Conservation (phyloP, 176 grass and related monocot genomes). For the Alopecurus myosuroides region DNA sequence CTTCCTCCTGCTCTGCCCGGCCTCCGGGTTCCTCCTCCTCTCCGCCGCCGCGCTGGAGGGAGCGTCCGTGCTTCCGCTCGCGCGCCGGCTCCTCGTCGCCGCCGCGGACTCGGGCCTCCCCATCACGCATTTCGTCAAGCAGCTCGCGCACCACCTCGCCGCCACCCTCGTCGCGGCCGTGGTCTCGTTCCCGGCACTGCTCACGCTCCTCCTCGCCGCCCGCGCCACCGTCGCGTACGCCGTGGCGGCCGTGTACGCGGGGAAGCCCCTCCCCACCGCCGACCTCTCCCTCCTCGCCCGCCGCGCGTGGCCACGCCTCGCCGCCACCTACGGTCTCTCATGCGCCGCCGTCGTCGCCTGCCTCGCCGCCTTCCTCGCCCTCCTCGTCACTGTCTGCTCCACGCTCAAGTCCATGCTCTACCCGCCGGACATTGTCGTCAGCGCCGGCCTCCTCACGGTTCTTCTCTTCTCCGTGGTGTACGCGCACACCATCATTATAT, state of each 20-base stretch:
- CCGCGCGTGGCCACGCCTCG: conserved; percentile 66
- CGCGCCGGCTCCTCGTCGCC: conserved; percentile 46
- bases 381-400: conserved; percentile 68
- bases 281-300: conserved; percentile 49
- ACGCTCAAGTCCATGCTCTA: conserved; percentile 60
- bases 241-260: conserved; percentile 68
- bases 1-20: conserved; percentile 86
- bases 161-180: conserved; percentile 57
- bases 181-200: conserved; percentile 58
- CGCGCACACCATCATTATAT: conserved; percentile 74
- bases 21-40: conserved; percentile 67
- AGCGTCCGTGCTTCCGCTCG: conserved; percentile 39
- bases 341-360: conserved; percentile 51
- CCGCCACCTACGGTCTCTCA: conserved; percentile 54
- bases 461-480: conserved; percentile 76
- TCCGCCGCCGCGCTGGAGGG: conserved; percentile 54
- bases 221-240: conserved; percentile 60
- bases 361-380: conserved; percentile 57
- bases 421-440: conserved; percentile 75
- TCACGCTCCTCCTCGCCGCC: conserved; percentile 73
- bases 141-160: conserved; percentile 71
- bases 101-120: conserved; percentile 60
- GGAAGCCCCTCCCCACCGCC: conserved; percentile 35
- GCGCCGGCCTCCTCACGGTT: conserved; percentile 64
- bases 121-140: conserved; percentile 55